These are phyloP conservation scores for Salix brachista DNA, from an alignment of 345 rosid genomes.

Conservation along the genomic window DNA sequence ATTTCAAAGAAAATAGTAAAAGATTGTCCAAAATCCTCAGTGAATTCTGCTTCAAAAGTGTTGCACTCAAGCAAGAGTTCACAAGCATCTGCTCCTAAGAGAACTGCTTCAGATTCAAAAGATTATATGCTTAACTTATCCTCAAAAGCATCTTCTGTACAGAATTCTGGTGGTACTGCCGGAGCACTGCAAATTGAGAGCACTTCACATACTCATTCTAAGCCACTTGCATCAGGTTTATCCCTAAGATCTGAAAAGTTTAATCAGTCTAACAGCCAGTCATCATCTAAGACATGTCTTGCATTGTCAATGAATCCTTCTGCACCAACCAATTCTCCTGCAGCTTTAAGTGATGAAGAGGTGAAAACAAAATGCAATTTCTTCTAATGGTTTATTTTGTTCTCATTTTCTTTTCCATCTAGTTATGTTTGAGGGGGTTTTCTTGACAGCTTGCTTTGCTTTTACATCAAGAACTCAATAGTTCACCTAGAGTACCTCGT, in stretches of 20 bases:
- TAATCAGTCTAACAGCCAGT: conserved; percentile 42
- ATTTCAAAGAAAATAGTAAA: conserved; percentile 38
- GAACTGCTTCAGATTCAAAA: conserved; percentile 44
- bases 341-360: conserved; percentile 88
- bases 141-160: conserved; percentile 46
- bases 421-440: neutral
- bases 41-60: conserved; percentile 37
- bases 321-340: conserved; percentile 41
- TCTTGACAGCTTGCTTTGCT: conserved; percentile 78
- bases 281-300: conserved; percentile 52
- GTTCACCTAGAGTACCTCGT: conserved; percentile 97
- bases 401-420: neutral
- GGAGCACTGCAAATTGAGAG: conserved; percentile 38
- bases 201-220: conserved; percentile 37
- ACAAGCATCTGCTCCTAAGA: conserved; percentile 49
- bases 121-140: conserved; percentile 44
- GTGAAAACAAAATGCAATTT: conserved; percentile 30
- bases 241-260: conserved; percentile 60
- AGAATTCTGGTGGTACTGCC: conserved; percentile 46
- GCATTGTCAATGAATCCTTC: conserved; percentile 42
- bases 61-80: conserved; percentile 51
- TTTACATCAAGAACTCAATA: conserved; percentile 96
- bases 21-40: conserved; percentile 41
- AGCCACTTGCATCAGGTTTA: conserved; percentile 40
- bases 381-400: neutral